Evolutionary conservation across 495 filamentous ascomycete genomes (phyloP), one percentile per base, ranked within the genome.

Genomic region (Trichoderma erinaceum): DNA sequence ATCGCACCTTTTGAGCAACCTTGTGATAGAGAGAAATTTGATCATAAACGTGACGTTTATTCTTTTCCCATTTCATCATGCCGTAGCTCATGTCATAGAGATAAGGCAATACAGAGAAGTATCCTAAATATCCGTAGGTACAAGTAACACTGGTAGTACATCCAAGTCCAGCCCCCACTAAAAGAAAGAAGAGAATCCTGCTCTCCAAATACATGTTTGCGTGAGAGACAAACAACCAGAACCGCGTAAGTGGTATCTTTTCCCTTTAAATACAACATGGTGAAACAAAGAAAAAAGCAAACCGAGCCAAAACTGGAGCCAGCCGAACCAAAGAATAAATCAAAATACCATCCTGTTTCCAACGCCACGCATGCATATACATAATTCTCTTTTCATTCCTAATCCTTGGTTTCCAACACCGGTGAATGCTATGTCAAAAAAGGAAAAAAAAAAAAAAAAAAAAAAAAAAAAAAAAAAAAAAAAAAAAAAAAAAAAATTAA

Each of bases 281-380:
- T 16, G 15, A 10, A 41, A 65, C 38, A 48, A 13, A 48, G n/a
- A 3, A 8, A n/a, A 11, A 52, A 52, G 18, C 48, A 52, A 65
- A 11, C 18, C 41, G 21, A 41, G 63, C 63, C 63, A 64, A 21
- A 41, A 15, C 35, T 35, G n/a, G 7, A 41, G 41, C 16, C 63
- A 15, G 35, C 11, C 18, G 18, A n/a, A 38, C 21, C 29, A 64
- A 4, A 41, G 11, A 23, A 21, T 25, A 65, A 12, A 41, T 43
- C 25, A 61, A 61, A 18, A 23, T 25, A 12, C 10, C 8, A 21
- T 23, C 56, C 25, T 32, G 5, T 48, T 29, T 61, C 56, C 56
- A 61, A 61, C 56, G 56, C 56, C 56, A 61, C 56, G 29, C 56
- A 66, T 66, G 64, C 64, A 66, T 66, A 41, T 43, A n/a, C 13